A percentile compares a stretch with the other conserved stretches of the same genome.
Conservation (phyloP, 257 asterid genomes). For the Gentiana straminea region DNA sequence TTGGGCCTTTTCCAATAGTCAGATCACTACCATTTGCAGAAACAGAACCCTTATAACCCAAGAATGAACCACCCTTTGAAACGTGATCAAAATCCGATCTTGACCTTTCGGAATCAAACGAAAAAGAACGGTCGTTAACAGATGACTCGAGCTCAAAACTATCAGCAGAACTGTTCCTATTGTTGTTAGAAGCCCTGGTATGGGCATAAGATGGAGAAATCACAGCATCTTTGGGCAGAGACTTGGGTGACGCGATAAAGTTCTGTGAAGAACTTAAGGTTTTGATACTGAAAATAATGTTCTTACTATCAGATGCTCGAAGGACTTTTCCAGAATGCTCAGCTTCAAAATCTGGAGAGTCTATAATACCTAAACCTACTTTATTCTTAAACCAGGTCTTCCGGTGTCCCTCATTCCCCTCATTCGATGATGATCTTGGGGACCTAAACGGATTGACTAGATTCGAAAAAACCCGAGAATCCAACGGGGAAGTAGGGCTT, state of each 20-base stretch:
- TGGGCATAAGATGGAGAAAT: conserved; percentile 29
- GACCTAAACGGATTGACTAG: conserved; percentile 68
- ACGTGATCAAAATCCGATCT: conserved; percentile 29
- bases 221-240: conserved; percentile 54
- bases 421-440: conserved; percentile 14
- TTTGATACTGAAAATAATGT: conserved; percentile 40
- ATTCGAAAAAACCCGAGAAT: conserved; percentile 63
- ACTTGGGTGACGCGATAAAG: conserved; percentile 40
- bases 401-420: conserved; percentile 25
- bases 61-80: conserved; percentile 35
- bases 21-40: conserved; percentile 20
- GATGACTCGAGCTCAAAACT: conserved; percentile 38
- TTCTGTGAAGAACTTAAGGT: conserved; percentile 23
- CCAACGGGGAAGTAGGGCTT: conserved; percentile 92
- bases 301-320: conserved; percentile 44
- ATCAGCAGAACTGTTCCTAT: conserved; percentile 41
- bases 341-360: conserved; percentile 53
- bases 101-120: conserved; percentile 53
- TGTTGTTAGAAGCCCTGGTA: conserved; percentile 25
- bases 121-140: conserved; percentile 40
- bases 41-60: conserved; percentile 29
- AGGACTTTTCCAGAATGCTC: conserved; percentile 27
- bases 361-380: conserved; percentile 85
- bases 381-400: conserved; percentile 61
- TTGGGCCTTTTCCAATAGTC: conserved; percentile 12